phyloP scores from a whole-genome alignment of 202 grass and related monocot species.

The Zoysia matrella region DNA sequence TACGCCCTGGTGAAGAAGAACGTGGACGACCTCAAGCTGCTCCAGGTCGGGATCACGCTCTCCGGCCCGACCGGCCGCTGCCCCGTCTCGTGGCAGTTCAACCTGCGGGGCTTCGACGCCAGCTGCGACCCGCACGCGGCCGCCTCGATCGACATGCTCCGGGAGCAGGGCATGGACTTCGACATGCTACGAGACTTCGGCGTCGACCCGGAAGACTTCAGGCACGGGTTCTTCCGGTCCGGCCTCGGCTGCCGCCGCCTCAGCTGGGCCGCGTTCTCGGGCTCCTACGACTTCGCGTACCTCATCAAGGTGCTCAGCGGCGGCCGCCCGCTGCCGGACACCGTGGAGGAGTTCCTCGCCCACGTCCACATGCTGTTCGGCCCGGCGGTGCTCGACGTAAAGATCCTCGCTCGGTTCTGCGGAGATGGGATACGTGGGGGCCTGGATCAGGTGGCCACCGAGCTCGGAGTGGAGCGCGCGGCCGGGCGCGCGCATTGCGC shows the following conservation, averaged over 20 bases:
- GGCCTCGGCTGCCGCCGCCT: neutral
- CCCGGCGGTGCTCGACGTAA: conserved; percentile 48
- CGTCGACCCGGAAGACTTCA: conserved; percentile 31
- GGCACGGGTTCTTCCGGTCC: conserved; percentile 22
- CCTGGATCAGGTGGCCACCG: conserved; percentile 34
- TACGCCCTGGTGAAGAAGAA: conserved; percentile 51
- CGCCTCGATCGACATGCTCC: conserved; percentile 43
- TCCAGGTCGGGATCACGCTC: conserved; percentile 53
- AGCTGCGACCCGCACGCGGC: conserved; percentile 17
- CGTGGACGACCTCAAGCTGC: conserved; percentile 50
- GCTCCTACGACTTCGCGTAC: conserved; percentile 63
- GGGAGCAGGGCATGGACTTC: conserved; percentile 55
- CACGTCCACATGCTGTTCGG: conserved; percentile 32
- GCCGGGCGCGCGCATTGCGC: conserved; percentile 47
- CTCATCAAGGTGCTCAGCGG: conserved; percentile 50
- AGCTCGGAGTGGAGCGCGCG: conserved; percentile 32
- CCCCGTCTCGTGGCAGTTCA: conserved; percentile 58
- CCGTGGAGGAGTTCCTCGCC: conserved; percentile 30
- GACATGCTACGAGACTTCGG: neutral
- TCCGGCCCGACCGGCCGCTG: neutral
- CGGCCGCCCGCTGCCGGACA: conserved; percentile 15
- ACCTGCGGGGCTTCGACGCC: conserved; percentile 51
- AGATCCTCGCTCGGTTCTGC: conserved; percentile 51
- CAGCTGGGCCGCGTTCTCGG: conserved; percentile 51
- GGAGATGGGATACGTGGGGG: conserved; percentile 29